Percentiles rank a stretch among this genome's conserved stretches.
These are phyloP conservation scores for Casaregolazyma lundiana DNA, from an alignment of 1,139 yeast species.

Conservation along the genomic window DNA sequence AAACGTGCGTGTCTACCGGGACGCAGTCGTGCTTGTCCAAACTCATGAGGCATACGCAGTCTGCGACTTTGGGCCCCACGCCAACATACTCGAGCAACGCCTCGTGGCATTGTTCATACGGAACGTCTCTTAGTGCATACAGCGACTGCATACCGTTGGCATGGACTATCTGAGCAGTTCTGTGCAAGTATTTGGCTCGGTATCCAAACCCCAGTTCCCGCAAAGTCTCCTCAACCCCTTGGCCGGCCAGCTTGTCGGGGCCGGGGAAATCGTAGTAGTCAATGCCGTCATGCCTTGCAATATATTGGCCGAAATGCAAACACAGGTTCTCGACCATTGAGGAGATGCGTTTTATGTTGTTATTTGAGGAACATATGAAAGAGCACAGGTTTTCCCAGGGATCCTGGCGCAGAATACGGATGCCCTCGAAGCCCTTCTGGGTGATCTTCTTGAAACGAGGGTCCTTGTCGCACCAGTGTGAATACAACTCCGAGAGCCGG, in stretches of 20 bases:
- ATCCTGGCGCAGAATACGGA: conserved; percentile 81
- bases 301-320: conserved; percentile 59
- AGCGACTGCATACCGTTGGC: conserved; percentile 28
- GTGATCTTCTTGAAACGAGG: conserved; percentile 38
- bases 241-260: conserved; percentile 48
- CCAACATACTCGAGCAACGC: conserved; percentile 69
- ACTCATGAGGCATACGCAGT: conserved; percentile 90
- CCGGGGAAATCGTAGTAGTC: conserved; percentile 71
- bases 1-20: conserved; percentile 97
- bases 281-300: conserved; percentile 53
- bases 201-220: conserved; percentile 80
- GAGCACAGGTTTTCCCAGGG: conserved; percentile 95
- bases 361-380: conserved; percentile 93
- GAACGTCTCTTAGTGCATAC: conserved; percentile 38
- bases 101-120: conserved; percentile 58
- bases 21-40: conserved; percentile 82
- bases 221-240: conserved; percentile 39
- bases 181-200: conserved; percentile 80
- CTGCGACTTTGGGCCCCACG: conserved; percentile 98
- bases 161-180: conserved; percentile 58
- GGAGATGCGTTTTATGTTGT: conserved; percentile 88
- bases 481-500: conserved; percentile 49
- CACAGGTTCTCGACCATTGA: conserved; percentile 87
- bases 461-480: conserved; percentile 60
- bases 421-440: conserved; percentile 50